Evolutionary conservation across 768 basidiomycete species (phyloP), one percentile per base, ranked within the genome.

Genomic region (Hysterangium stoloniferum): DNA sequence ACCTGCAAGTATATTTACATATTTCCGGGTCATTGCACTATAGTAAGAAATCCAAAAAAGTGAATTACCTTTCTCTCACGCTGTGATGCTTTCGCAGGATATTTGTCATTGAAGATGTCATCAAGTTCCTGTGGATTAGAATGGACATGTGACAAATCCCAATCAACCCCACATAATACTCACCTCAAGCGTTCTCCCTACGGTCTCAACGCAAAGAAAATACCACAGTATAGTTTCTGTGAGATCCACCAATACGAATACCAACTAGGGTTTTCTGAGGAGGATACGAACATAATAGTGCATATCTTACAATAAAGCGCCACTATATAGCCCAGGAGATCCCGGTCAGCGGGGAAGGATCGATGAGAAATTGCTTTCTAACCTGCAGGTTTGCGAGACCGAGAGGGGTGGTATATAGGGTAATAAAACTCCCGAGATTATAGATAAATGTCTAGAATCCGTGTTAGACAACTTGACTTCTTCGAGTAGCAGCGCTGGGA

Each of bases 341-440:
- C 20, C 25, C 4, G 44, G 6, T 7, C 12, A 31, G 25, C 2
- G 41, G 57, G 50, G 45, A 56, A 55, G 44, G 60, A 52, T 48
- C 56, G 59, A 38, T 58, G 56, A 57, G 56, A 53, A 58, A 55
- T 54, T 59, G 54, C n/a, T 17, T 11, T n/a, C 27, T 35, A 11
- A 24, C 37, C 56, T 46, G 45, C 63, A 64, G 54, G 63, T 64
- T 11, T 52, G n/a, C 17, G 64, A 60, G 9, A 59, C 66, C 38
- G 55, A 64, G 64, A 1, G 68, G 67, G 12, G 64, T 65, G n/a
- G 62, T 63, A 48, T 62, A 66, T 28, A 56, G 49, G 58, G 67
- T 68, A 63, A 68, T 66, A 60, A 66, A 66, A 6, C 37, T 38
- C 17, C 40, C 51, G 27, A 35, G 28, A n/a, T 35, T 52, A 28